Conservation (phyloP, 1,139 yeast species). For the Pichia sp. region DNA sequence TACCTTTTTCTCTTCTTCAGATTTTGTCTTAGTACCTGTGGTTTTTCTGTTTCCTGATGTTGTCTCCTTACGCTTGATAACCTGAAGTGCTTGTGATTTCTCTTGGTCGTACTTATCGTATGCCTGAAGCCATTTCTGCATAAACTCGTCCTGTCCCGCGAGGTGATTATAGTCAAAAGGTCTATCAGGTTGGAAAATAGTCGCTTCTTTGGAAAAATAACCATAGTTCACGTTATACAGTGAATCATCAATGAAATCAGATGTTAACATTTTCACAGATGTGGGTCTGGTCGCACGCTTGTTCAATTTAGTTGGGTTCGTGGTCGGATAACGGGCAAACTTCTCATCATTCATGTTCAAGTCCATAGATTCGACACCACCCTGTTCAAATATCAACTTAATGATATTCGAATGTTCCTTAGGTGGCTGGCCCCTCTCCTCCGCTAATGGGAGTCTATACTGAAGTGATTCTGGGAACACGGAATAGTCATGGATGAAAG, state of each 20-base stretch:
- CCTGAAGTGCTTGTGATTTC: constrained; percentile 13
- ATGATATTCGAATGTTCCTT: constrained; percentile 20
- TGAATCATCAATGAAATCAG: constrained; percentile 82
- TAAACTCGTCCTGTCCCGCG: constrained; percentile 61
- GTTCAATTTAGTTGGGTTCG: constrained; percentile 41
- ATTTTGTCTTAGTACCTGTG: constrained; percentile 1
- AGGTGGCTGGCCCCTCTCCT: constrained; percentile 14
- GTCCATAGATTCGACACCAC: constrained; percentile 28
- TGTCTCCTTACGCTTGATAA: constrained; percentile 4
- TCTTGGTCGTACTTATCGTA: constrained; percentile 48
- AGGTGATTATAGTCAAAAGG: constrained; percentile 58
- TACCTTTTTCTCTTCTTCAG: constrained; percentile 5
- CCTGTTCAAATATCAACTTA: constrained; percentile 23
- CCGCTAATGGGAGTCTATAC: constrained; percentile 28
- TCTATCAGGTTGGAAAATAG: constrained; percentile 58
- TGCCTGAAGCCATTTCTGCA: constrained; percentile 62
- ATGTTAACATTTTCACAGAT: constrained; percentile 58
- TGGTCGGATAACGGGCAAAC: constrained; percentile 39
- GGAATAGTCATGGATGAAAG: constrained; percentile 31
- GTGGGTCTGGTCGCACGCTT: constrained; percentile 45
- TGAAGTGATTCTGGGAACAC: constrained; percentile 30
- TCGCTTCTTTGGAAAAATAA: constrained; percentile 71
- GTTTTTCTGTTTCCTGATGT: background rate
- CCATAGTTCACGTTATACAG: constrained; percentile 78
- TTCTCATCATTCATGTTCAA: constrained; percentile 15